Evolutionary conservation across 164 flowering plant species (phyloP).

Genomic region (Macadamia tetraphylla): DNA sequence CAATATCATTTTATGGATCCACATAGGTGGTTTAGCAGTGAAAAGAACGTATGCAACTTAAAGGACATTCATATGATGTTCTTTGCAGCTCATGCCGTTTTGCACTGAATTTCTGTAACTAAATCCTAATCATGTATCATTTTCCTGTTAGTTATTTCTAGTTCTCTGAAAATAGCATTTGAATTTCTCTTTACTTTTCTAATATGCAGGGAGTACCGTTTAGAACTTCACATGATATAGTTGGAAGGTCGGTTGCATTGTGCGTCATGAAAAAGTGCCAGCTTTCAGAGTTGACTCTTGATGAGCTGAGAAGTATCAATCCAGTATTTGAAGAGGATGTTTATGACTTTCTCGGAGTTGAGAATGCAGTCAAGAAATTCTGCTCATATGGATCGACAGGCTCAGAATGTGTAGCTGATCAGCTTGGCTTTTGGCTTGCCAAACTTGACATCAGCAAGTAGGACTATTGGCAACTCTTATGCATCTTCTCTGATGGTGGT

Average conservation of each 20-base stretch:
- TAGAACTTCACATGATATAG: conserved; percentile 94
- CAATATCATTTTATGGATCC: no score
- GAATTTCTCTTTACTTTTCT: background rate
- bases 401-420: conserved; percentile 65
- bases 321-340: conserved; percentile 72
- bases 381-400: conserved; percentile 94
- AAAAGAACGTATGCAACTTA: no score
- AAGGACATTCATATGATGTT: no score
- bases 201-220: conserved; percentile 81
- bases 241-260: conserved; percentile 78
- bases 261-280: conserved; percentile 61
- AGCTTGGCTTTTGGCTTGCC: conserved; percentile 58
- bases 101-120: background rate
- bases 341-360: conserved; percentile 80
- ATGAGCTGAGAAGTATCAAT: conserved; percentile 46
- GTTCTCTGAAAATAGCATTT: background rate
- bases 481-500: no score
- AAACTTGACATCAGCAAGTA: conserved; percentile 35
- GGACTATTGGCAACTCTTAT: no score
- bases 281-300: conserved; percentile 66
- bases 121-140: background rate
- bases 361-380: conserved; percentile 81
- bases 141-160: background rate
- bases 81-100: background rate
- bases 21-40: no score